Evolutionary conservation across 768 basidiomycete genomes (phyloP), one percentile per base, ranked within the genome.

Genomic region (Podaxis carcinomalis): DNA sequence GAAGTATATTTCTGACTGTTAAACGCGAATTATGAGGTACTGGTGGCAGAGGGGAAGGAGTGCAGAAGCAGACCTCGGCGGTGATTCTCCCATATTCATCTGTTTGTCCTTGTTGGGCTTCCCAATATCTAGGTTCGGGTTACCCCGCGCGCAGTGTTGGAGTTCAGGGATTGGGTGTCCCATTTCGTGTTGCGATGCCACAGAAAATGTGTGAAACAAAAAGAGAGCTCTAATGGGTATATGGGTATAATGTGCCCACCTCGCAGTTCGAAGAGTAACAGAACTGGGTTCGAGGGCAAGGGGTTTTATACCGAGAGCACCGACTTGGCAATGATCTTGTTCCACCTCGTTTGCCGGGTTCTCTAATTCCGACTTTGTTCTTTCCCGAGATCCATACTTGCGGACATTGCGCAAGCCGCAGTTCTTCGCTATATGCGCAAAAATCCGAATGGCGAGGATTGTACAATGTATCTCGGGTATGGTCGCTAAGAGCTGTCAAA

Each of bases 51-150:
- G 57, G 61, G 61, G 53, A 56, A 59, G 51, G 7, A 63, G 32
- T 36, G 52, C 51, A 27, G 19, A 58, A 62, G 55, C 64, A 57
- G 56, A 67, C 66, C 35, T 58, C 23, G 64, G 11, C 10, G 47
- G 19, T 16, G 47, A 53, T 32, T 59, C 60, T 28, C 46, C 58
- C 56, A 61, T 53, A 52, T 51, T 63, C 42, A 59, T 25, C 36
- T 68, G 69, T 62, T 69, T 68, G 65, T 62, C 63, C 52, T 61
- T 68, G 62, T 65, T 69, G 66, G 63, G n/a, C 51, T 53, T 35
- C 42, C 54, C 57, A 63, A 40, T 1, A 53, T 57, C 50, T 47
- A 62, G 11, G 53, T 21, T 56, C 59, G 64, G 61, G 52, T 65
- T 37, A 62, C 67, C 62, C 61, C 61, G 62, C 59, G 58, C 64